Base-by-base conservation (phyloP, 352 stramenopile species). In the Phytophthora hibernalis region DNA sequence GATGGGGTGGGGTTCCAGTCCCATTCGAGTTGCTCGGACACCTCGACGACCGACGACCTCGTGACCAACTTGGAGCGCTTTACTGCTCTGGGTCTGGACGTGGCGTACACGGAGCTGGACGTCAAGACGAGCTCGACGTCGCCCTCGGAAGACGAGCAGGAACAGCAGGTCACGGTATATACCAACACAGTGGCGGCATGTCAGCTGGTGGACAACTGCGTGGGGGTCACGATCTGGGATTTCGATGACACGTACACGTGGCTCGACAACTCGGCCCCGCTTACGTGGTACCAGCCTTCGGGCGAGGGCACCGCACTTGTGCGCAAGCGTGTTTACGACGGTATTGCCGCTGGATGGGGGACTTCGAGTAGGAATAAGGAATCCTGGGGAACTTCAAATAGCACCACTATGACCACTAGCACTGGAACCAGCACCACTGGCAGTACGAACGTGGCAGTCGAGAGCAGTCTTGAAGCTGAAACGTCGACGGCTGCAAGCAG, bases 1-100 rank as follows among this genome's bases (percentile, higher is more conserved):
- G 57, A 76, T 22, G 68, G 68, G 1, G 47, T 76, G 15, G 68
- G 68, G 8, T 70, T 76, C 53, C 68, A 72, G 64, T 72, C 64
- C 11, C 64, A 72, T 42, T 68, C 64, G 24, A 72, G 35, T 16
- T 68, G 68, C 40, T 67, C 56, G 9, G 44, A 65, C 20, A 65
- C 57, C 18, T 5, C 40, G 0, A 54, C 58, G n/a, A 54, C 49
- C 0, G 58, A 47, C 18, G 58, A 66, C 20, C 38, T 54, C 24
- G 58, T 66, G 22, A 44, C 10, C 16, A 66, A 66, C 37, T 30
- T 59, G 22, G n/a, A 66, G 38, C 58, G 58, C 26, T 66, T 66
- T 28, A 56, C 58, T 1, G 37, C 35, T 5, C 16, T 59, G 13
- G 58, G 58, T 3, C 58, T 66, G 7, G 58, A 66, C 2, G 58